Conservation (phyloP, 108 stramenopile genomes). For the Craspedostauros australis region DNA sequence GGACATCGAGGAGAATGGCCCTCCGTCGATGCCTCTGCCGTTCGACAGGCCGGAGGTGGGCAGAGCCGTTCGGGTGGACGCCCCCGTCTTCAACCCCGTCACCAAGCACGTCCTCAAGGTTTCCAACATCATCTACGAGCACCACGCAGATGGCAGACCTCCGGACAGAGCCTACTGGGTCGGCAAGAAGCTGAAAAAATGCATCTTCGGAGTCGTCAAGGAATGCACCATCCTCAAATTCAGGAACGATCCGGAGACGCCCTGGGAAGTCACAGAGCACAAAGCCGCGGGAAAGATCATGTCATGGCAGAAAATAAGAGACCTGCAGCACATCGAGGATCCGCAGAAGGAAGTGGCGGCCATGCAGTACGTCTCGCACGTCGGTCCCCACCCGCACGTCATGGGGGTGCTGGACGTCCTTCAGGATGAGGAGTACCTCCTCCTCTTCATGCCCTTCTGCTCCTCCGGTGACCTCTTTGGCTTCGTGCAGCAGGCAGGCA, state of each 20-base stretch:
- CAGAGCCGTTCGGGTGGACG: conserved; percentile 51
- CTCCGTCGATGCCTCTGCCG: conserved; percentile 26
- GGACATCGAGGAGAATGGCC: conserved; percentile 44
- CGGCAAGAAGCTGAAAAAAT: conserved; percentile 65
- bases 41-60: conserved; percentile 39
- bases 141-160: conserved; percentile 45
- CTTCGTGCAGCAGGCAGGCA: conserved; percentile 43
- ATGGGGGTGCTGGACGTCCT: conserved; percentile 75
- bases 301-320: conserved; percentile 54
- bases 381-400: conserved; percentile 59
- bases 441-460: conserved; percentile 81
- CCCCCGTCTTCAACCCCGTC: conserved; percentile 55
- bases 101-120: conserved; percentile 44
- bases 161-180: conserved; percentile 71
- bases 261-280: conserved; percentile 67
- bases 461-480: conserved; percentile 87
- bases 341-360: conserved; percentile 87
- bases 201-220: conserved; percentile 74
- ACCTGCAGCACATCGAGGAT: conserved; percentile 62
- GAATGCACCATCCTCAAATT: conserved; percentile 60
- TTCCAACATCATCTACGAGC: conserved; percentile 64
- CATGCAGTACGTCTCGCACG: conserved; percentile 67
- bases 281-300: conserved; percentile 73
- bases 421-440: conserved; percentile 81
- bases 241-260: conserved; percentile 41